Conservation (phyloP, 495 filamentous ascomycete genomes). For the Rhypophila decipiens region DNA sequence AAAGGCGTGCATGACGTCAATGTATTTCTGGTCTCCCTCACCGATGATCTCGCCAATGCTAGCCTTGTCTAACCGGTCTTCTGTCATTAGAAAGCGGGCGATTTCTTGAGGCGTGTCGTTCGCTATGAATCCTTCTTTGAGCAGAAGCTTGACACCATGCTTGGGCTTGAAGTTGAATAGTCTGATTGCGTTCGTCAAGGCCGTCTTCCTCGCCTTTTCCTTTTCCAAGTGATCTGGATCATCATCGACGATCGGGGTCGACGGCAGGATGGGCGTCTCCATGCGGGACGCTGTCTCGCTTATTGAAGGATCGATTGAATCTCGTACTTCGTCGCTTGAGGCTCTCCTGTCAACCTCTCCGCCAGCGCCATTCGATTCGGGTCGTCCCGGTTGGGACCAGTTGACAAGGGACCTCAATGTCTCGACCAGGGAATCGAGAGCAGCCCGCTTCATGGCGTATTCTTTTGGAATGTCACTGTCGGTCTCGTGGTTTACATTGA, state of each 20-base stretch:
- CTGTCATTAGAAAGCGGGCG: slow-evolving; percentile 69
- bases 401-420: slow-evolving; percentile 83
- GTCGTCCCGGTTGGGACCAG: slow-evolving; percentile 77
- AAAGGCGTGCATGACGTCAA: slow-evolving; percentile 97
- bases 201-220: slow-evolving; percentile 89
- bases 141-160: slow-evolving; percentile 75
- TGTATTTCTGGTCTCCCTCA: slow-evolving; percentile 84
- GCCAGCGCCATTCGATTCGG: slow-evolving; percentile 46
- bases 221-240: slow-evolving; percentile 88
- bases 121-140: slow-evolving; percentile 79
- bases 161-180: slow-evolving; percentile 99
- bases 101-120: slow-evolving; percentile 74
- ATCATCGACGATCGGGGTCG: slow-evolving; percentile 75
- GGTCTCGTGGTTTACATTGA: slow-evolving; percentile 50
- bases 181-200: slow-evolving; percentile 76
- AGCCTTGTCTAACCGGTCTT: slow-evolving; percentile 77
- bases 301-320: slow-evolving; percentile 67
- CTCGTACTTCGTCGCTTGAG: slow-evolving; percentile 69
- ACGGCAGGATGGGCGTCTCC: slow-evolving; percentile 60
- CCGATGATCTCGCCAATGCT: slow-evolving; percentile 93
- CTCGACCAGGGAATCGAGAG: slow-evolving; percentile 81
- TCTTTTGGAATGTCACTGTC: slow-evolving; percentile 73
- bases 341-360: slow-evolving; percentile 50
- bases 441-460: slow-evolving; percentile 79
- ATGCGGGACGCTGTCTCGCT: slow-evolving; percentile 41